These are phyloP conservation scores for Fusarium haematococcum DNA, from an alignment of 2,329 filamentous ascomycete genomes.

Conservation along the genomic window DNA sequence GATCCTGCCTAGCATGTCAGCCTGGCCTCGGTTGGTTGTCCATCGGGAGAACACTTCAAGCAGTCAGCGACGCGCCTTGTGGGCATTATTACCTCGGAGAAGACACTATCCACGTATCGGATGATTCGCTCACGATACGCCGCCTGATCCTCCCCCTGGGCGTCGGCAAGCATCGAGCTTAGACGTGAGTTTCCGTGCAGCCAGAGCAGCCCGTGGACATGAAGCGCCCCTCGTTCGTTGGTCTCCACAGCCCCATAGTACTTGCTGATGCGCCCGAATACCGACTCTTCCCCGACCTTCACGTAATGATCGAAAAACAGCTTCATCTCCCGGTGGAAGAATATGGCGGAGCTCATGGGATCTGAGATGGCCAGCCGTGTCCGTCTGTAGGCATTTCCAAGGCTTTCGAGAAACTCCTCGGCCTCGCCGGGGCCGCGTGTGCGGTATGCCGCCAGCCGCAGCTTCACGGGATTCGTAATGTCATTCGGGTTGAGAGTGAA, in stretches of 20 bases:
- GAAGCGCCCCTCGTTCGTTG: constrained; percentile 8
- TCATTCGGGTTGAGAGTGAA: constrained; percentile 2
- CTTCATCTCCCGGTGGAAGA: constrained; percentile 3
- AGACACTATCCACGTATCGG: constrained; percentile 14
- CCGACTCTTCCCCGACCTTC: neutral
- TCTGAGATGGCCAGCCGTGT: neutral
- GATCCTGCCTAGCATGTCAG: neutral
- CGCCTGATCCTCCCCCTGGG: neutral
- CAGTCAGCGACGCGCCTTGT: too few species aligned
- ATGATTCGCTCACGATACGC: neutral
- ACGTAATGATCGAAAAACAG: constrained; percentile 11
- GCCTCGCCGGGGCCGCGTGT: neutral
- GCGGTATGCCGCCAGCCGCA: neutral
- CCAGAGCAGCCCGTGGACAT: constrained; percentile 11
- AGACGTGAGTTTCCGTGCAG: constrained; percentile 5
- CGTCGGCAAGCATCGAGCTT: neutral
- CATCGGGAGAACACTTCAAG: too few species aligned
- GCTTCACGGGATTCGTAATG: constrained; percentile 6
- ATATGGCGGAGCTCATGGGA: constrained; percentile 13
- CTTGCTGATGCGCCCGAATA: neutral
- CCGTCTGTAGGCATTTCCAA: neutral
- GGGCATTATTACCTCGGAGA: constrained; percentile 2
- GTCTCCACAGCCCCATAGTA: constrained; percentile 4
- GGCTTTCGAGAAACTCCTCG: neutral
- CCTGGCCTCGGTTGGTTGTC: neutral